These are phyloP conservation scores for Coffea eugenioides DNA, from an alignment of 257 asterid genomes.

Conservation along the genomic window DNA sequence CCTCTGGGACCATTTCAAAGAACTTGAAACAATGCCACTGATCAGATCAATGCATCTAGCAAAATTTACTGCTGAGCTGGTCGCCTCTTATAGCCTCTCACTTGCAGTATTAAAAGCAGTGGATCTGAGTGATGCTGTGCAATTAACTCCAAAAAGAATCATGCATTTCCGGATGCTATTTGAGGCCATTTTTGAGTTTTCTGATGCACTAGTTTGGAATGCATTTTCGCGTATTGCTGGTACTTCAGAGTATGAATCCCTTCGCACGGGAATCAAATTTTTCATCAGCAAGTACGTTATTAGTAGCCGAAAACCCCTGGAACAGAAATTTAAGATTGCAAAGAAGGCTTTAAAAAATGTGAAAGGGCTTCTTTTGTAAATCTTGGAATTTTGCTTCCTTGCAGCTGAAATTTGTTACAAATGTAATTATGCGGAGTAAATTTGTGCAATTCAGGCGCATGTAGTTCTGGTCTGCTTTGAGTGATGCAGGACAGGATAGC, in stretches of 20 bases:
- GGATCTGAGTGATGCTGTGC: conserved; percentile 51
- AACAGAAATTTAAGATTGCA: conserved; percentile 57
- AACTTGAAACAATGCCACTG: conserved; percentile 74
- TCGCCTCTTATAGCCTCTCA: conserved; percentile 67
- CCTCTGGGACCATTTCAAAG: conserved; percentile 94
- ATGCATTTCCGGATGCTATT: conserved; percentile 91
- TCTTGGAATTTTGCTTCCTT: background rate
- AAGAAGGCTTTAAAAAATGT: conserved; percentile 71
- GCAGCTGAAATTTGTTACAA: background rate
- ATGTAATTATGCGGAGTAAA: background rate
- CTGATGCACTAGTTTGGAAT: conserved; percentile 76
- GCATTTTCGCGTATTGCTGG: conserved; percentile 76
- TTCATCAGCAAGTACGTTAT: conserved; percentile 64
- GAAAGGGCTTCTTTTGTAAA: conserved; percentile 63
- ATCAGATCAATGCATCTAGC: conserved; percentile 84
- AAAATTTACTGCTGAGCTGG: conserved; percentile 75
- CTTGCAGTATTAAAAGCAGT: conserved; percentile 73
- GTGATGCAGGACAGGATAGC: background rate
- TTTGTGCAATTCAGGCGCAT: background rate
- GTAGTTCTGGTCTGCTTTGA: background rate
- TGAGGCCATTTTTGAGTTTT: conserved; percentile 60
- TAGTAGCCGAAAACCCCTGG: conserved; percentile 33
- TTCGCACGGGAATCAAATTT: conserved; percentile 65
- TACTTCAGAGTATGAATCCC: conserved; percentile 65
- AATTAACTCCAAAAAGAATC: conserved; percentile 61